Percentiles rank a stretch among this genome's conserved stretches.
These are phyloP conservation scores for Acanthamoeba royreba DNA, from an alignment of 208 protist species.

Conservation along the genomic window DNA sequence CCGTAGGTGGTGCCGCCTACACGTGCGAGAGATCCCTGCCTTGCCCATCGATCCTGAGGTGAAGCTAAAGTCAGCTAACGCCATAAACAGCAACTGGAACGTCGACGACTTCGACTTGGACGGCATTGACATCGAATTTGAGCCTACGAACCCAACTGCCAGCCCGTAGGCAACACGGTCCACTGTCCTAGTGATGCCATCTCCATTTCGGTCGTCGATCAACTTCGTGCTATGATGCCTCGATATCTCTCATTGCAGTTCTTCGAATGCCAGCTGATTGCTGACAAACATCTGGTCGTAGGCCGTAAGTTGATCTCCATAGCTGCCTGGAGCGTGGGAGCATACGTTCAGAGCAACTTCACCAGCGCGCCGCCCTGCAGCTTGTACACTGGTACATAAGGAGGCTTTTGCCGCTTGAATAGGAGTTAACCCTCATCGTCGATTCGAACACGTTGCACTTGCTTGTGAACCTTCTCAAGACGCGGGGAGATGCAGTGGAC, in stretches of 20 bases:
- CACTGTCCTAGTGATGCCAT: background rate
- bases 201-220: background rate
- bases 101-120: background rate
- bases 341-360: background rate
- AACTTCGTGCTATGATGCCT: background rate
- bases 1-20: background rate
- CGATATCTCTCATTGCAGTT: background rate
- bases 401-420: background rate
- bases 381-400: background rate
- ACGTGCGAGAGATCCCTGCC: background rate
- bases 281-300: background rate
- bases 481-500: background rate
- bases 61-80: background rate
- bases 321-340: background rate
- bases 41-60: background rate
- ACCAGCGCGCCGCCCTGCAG: background rate
- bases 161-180: background rate
- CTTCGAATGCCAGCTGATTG: background rate
- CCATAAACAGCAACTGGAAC: background rate
- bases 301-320: background rate
- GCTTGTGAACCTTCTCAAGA: background rate
- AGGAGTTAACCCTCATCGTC: background rate
- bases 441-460: background rate
- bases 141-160: background rate
- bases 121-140: background rate